These are phyloP conservation scores for Cladobotryum protrusum DNA, from an alignment of 2,329 filamentous ascomycete genomes.

Conservation along the genomic window DNA sequence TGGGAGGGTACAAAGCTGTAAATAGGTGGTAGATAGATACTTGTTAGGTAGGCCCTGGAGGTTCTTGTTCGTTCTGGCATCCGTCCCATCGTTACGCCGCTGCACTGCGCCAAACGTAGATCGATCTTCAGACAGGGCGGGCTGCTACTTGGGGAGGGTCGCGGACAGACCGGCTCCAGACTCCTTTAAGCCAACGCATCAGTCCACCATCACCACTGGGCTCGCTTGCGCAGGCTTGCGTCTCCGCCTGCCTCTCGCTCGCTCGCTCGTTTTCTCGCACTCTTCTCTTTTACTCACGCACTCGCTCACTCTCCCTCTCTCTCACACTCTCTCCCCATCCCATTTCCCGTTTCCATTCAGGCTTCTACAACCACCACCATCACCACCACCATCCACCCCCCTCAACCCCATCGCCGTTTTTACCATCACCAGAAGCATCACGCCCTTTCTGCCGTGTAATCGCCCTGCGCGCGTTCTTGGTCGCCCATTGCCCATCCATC, in stretches of 20 bases:
- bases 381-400: too few relatives aligned
- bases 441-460: too few relatives aligned
- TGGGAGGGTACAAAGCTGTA: too few relatives aligned
- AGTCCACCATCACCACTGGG: conserved; percentile 15
- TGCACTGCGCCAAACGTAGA: background rate
- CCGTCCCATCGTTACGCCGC: too few relatives aligned
- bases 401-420: too few relatives aligned
- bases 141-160: background rate
- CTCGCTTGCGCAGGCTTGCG: conserved; percentile 5
- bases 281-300: too few relatives aligned
- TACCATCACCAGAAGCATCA: too few relatives aligned
- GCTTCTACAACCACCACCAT: too few relatives aligned
- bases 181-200: conserved; percentile 13
- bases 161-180: conserved; percentile 12
- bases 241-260: conserved; percentile 4
- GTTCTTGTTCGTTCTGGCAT: background rate
- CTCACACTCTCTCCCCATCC: background rate
- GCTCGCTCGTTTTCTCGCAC: conserved; percentile 2
- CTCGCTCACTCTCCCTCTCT: background rate
- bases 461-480: too few relatives aligned
- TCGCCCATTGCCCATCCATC: background rate
- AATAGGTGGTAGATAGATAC: too few relatives aligned
- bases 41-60: too few relatives aligned
- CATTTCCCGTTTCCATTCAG: too few relatives aligned
- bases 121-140: background rate